phyloP scores from a whole-genome alignment of 208 protist genomes.

The Lotmaria passim region DNA sequence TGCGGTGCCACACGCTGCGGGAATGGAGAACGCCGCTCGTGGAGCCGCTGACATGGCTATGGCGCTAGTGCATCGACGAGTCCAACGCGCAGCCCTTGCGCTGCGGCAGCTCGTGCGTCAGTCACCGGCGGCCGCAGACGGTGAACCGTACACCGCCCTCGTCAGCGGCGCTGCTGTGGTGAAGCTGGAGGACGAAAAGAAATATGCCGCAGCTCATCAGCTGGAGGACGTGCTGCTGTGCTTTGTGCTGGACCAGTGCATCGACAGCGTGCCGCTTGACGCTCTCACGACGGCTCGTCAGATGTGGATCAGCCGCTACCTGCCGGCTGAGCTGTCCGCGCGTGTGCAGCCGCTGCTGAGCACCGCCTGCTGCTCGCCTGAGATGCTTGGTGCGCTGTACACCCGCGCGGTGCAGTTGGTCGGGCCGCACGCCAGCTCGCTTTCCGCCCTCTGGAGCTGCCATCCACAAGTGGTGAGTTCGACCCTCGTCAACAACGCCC shows the following conservation, averaged over 20 bases:
- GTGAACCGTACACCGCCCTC: not conserved
- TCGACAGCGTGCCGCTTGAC: slow-evolving; percentile 54
- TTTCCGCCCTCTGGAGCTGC: slow-evolving; percentile 31
- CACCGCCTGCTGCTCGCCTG: slow-evolving; percentile 22
- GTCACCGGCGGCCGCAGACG: slow-evolving; percentile 1
- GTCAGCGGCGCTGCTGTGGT: not conserved
- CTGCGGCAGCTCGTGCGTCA: slow-evolving; percentile 23
- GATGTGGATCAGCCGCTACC: slow-evolving; percentile 12
- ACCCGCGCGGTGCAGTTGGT: slow-evolving; percentile 51
- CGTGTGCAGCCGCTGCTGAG: slow-evolving; percentile 29
- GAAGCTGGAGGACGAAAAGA: slow-evolving; percentile 10
- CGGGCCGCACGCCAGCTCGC: slow-evolving; percentile 58
- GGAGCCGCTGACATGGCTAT: slow-evolving; percentile 19
- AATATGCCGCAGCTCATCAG: not conserved
- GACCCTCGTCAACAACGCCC: slow-evolving; percentile 37
- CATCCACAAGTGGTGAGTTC: slow-evolving; percentile 33
- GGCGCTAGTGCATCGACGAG: slow-evolving; percentile 48
- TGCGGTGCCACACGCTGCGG: too few relatives aligned
- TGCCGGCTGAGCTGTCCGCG: slow-evolving; percentile 26
- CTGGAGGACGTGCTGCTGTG: slow-evolving; percentile 57
- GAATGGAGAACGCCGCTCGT: not conserved
- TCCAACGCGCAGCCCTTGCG: slow-evolving; percentile 55
- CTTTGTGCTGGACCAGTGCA: slow-evolving; percentile 82
- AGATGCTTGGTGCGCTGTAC: slow-evolving; percentile 47
- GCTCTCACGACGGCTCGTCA: slow-evolving; percentile 27